Conservation (phyloP, 2,329 filamentous ascomycete genomes). For the Ophiosphaerella herpotricha region DNA sequence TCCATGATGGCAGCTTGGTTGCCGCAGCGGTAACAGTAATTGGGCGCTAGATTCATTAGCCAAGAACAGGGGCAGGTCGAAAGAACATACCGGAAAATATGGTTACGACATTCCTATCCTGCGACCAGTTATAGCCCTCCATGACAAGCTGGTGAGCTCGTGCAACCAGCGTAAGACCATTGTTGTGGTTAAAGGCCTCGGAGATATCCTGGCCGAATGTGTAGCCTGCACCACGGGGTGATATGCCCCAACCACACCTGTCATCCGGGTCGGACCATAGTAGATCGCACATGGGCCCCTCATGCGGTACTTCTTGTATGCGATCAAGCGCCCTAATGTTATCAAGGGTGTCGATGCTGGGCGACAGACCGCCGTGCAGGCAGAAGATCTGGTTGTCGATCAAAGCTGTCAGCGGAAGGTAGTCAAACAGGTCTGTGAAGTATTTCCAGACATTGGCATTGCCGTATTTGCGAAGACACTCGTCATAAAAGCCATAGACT, state of each 20-base stretch:
- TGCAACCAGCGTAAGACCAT: conserved; percentile 92
- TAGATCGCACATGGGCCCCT: conserved; percentile 76
- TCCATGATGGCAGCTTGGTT: conserved; percentile 99
- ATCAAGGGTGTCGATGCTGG: conserved; percentile 74
- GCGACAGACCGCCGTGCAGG: conserved; percentile 72
- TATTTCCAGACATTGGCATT: conserved; percentile 80
- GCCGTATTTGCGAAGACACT: conserved; percentile 76
- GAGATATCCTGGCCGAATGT: conserved; percentile 97
- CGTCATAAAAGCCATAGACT: conserved; percentile 79
- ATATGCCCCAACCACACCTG: conserved; percentile 94
- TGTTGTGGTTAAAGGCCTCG: conserved; percentile 99
- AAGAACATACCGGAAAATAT: conserved; percentile 76
- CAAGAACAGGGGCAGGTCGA: background rate
- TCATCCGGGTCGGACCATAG: conserved; percentile 93
- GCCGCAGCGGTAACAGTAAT: conserved; percentile 97
- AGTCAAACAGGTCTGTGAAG: conserved; percentile 79
- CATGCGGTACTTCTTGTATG: conserved; percentile 74
- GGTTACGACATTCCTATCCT: conserved; percentile 96
- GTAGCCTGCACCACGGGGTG: conserved; percentile 90
- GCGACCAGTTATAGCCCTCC: conserved; percentile 99
- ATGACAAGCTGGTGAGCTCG: conserved; percentile 98
- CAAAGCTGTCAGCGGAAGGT: conserved; percentile 73
- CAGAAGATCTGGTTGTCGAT: conserved; percentile 76
- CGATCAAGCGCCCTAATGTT: conserved; percentile 62
- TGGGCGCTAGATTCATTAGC: conserved; percentile 53